Evolutionary conservation across 768 basidiomycete species (phyloP), one percentile per base, ranked within the genome.

Genomic region (Amanita rubescens): DNA sequence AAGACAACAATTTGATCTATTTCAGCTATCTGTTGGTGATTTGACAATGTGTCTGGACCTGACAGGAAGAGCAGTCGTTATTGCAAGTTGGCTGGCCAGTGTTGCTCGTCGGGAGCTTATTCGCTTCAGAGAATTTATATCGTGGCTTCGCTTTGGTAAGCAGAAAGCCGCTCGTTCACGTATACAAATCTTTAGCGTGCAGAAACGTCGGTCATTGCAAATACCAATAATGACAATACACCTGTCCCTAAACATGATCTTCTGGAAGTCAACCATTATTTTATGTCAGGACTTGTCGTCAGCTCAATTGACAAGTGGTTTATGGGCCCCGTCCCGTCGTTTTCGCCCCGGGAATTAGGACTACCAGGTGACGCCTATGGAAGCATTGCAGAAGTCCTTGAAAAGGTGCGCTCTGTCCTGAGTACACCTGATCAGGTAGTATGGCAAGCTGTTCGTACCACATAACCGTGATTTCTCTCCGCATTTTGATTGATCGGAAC

Each of bases 301-400:
- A 90, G 85, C 65, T 69, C 75, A 47, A 79, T 92, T 67, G 89
- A 91, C 71, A 76, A 75, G 58, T 92, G 89, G 87, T 92, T 92
- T 66, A 75, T 75, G 64, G 87, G 86, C 17, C 78, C 80, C 15
- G 64, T 74, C 25, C 81, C 83, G 20, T 65, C 64, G 43, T 81
- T 84, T 63, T 68, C 70, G 14, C 68, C 75, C 22, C 65, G 64
- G 56, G 78, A 81, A 60, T 60, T 83, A 37, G 79, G 78, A 50
- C 66, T 79, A 49, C 69, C 75, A 41, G 62, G 61, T 19, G 64
- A 63, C 17, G 66, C 65, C 19, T 61, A 65, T 46, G 61, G 61
- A 27, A 63, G 70, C 51, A 57, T 83, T 43, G 57, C 64, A 24
- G 65, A 71, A 53, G 72, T 71, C 55, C 62, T 86, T 39, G 68